Evolutionary conservation across 208 protist species (phyloP), one percentile per base, ranked within the genome.

Genomic region (Pavlovales sp.): DNA sequence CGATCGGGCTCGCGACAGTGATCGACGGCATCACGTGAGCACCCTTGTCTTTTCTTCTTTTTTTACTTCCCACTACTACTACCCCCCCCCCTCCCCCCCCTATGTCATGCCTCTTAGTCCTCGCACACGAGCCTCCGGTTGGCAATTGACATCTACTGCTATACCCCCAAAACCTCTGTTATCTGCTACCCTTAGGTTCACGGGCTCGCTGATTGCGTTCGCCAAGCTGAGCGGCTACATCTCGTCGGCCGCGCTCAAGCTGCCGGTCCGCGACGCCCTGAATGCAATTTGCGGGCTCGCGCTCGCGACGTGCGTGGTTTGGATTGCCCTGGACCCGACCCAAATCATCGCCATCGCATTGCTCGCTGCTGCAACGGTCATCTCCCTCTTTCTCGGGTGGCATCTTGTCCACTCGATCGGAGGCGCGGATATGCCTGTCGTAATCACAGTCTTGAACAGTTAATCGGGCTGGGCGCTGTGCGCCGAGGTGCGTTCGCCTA

Each of bases 371-470:
- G 88, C 90, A 7, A 91, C 93, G 4, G 32, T 86, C 22, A 36
- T 95, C 0, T 95, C 95, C 36, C 90, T 88, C 30, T 20, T 88
- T 22, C 87, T 96, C 78, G 93, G 93, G 32, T 34, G 39, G 7
- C 34, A 90, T 88, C 20, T 90, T n/a, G 84, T 66, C 18, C 37
- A 41, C 26, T 90, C 94, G 67, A 96, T 97, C 40, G 95, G 95
- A 67, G 96, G 96, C 41, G 96, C 96, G 79, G 96, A 98, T 90
- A 98, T 97, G 95, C 96, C 96, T 18, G 96, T 98, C 2, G 95
- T 96, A 36, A 96, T 98, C 86, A 96, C 97, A 0, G 92, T 98
- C 34, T 92, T 98, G 57, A 98, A 98, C 91, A 93, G 88, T 57
- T 96, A 96, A 88, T 96, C 94, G 34, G 96, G 90, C 57, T 97